These are phyloP conservation scores for Carex cristatella DNA, from an alignment of 176 grass and related monocot genomes.

Conservation along the genomic window DNA sequence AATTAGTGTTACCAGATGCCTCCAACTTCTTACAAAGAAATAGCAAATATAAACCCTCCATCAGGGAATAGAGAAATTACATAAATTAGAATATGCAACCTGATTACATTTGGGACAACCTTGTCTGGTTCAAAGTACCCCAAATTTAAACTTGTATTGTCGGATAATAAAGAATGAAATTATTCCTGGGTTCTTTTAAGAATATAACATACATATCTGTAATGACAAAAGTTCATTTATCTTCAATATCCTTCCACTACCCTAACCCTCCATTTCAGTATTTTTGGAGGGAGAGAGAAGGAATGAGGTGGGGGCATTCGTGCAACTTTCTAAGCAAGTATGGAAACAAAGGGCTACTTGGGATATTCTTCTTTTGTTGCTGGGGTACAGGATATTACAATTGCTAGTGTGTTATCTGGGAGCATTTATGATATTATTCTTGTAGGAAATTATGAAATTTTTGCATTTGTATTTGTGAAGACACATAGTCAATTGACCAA, in stretches of 20 bases:
- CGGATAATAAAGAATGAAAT: background rate
- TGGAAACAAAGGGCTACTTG: background rate
- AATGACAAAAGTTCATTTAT: background rate
- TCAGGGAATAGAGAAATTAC: background rate
- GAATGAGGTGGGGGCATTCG: background rate
- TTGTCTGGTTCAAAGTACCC: background rate
- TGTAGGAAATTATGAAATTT: background rate
- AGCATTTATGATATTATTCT: background rate
- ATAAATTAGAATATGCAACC: background rate
- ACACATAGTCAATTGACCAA: background rate
- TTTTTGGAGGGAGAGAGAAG: too few species aligned
- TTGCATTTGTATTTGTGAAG: background rate
- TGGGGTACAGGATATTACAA: background rate
- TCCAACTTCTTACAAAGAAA: background rate
- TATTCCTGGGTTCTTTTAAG: background rate
- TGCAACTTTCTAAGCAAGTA: background rate
- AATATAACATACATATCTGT: background rate
- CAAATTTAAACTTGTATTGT: background rate
- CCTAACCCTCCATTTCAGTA: background rate
- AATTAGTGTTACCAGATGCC: background rate
- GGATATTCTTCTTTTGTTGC: background rate
- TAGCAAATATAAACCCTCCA: background rate
- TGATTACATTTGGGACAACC: background rate
- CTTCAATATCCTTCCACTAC: background rate
- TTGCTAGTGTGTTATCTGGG: background rate